Percentiles rank a stretch among this genome's conserved stretches.
phyloP scores from a whole-genome alignment of 2,329 filamentous ascomycete genomes.

The Endothia cerciana region DNA sequence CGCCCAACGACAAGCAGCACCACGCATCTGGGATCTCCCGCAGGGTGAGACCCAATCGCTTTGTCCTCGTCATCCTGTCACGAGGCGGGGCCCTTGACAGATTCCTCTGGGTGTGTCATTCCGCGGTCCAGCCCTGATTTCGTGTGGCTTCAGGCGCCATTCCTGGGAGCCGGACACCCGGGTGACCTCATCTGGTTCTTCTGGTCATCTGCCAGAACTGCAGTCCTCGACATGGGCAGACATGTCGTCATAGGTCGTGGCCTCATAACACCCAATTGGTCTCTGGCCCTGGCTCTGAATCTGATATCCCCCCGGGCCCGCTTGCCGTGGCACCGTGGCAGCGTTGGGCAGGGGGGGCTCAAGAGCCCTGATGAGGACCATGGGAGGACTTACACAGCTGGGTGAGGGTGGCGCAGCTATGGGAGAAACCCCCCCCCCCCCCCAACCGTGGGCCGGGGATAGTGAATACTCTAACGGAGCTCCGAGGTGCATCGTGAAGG shows the following conservation, averaged over 20 bases:
- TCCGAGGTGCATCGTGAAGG: neutral
- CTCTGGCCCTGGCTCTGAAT: too few relatives aligned
- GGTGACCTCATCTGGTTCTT: neutral
- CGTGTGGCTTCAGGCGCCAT: neutral
- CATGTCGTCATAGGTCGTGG: conserved; percentile 11
- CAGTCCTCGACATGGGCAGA: neutral
- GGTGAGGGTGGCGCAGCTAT: conserved; percentile 4
- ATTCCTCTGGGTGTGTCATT: neutral
- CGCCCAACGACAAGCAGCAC: neutral
- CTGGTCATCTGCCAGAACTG: neutral
- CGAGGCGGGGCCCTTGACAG: neutral
- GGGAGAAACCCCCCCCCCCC: neutral
- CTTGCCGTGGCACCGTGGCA: too few relatives aligned
- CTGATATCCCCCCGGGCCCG: too few relatives aligned
- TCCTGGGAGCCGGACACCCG: neutral
- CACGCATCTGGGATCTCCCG: too few relatives aligned
- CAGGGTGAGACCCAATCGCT: neutral
- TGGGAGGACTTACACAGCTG: neutral
- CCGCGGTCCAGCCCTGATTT: neutral
- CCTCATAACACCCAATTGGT: conserved; percentile 4
- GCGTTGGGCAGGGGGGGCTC: neutral
- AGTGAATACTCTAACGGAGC: neutral
- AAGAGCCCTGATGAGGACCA: too few relatives aligned
- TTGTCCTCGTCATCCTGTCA: neutral
- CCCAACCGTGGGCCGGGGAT: neutral